Evolutionary conservation across 805 yeast species (phyloP).

Genomic region (Phaffomyces thermotolerans): DNA sequence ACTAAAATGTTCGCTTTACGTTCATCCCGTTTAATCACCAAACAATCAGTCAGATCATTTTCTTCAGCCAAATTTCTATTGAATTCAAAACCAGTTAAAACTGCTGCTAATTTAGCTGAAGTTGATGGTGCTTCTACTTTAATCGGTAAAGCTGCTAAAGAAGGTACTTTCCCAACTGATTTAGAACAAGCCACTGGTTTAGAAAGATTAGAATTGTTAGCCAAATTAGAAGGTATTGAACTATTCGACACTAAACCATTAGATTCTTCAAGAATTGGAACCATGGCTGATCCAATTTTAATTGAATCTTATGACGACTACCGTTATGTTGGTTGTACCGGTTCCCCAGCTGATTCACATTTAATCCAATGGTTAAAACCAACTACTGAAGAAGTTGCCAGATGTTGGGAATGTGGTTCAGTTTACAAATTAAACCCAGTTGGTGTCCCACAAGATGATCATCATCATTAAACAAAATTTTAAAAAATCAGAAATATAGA

Average conservation of each 20-base stretch:
- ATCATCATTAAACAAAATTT: constrained; percentile 14
- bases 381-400: constrained; percentile 70
- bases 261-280: constrained; percentile 83
- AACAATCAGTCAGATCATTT: constrained; percentile 28
- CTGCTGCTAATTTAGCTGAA: constrained; percentile 65
- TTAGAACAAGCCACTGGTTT: constrained; percentile 97
- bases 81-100: constrained; percentile 31
- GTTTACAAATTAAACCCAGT: constrained; percentile 84
- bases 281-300: constrained; percentile 80
- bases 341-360: constrained; percentile 91
- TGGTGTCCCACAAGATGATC: constrained; percentile 68
- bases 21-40: constrained; percentile 24
- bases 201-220: constrained; percentile 91
- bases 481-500: not conserved
- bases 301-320: constrained; percentile 86
- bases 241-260: constrained; percentile 85
- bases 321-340: constrained; percentile 97
- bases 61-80: constrained; percentile 25
- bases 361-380: constrained; percentile 89
- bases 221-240: constrained; percentile 93
- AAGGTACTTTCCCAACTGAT: constrained; percentile 86
- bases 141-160: constrained; percentile 85
- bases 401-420: constrained; percentile 99
- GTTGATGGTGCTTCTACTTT: constrained; percentile 72
- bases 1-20: constrained; percentile 30